Percentiles rank a stretch among this genome's conserved stretches.
These are phyloP conservation scores for Vaccinium vitisidaea DNA, from an alignment of 148 eudicot genomes.

Conservation along the genomic window DNA sequence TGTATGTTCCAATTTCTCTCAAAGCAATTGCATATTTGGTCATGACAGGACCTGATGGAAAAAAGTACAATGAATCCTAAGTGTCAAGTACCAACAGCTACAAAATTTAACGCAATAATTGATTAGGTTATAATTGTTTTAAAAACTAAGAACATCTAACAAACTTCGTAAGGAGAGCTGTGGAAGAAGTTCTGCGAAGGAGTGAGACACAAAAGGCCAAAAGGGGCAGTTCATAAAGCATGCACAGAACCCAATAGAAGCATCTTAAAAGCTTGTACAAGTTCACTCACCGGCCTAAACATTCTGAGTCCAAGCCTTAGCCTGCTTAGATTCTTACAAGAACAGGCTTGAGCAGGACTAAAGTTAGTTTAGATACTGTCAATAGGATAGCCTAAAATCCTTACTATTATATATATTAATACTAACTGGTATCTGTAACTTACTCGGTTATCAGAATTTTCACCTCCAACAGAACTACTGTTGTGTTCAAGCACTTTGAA, in stretches of 20 bases:
- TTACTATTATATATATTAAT: background rate
- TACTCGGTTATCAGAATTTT: background rate
- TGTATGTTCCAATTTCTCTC: conserved; percentile 87
- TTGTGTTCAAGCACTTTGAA: background rate
- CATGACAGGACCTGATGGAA: conserved; percentile 72
- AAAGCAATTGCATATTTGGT: conserved; percentile 72
- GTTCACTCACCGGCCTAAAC: conserved; percentile 11
- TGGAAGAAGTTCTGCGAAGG: background rate
- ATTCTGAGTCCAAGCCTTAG: conserved; percentile 3
- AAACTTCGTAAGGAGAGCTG: background rate
- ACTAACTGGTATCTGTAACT: background rate
- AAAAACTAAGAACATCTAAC: conserved; percentile 6
- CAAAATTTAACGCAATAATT: background rate
- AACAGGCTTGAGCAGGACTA: background rate
- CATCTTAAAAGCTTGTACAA: background rate
- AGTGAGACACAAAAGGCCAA: conserved; percentile 6
- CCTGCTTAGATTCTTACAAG: background rate
- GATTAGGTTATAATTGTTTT: background rate
- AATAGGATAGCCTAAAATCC: background rate
- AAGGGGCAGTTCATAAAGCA: background rate
- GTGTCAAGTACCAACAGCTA: background rate
- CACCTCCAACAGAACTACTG: background rate
- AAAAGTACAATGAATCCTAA: background rate
- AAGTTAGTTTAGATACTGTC: background rate
- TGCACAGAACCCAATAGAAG: background rate